phyloP scores from a whole-genome alignment of 2,329 filamentous ascomycete genomes.

The Endoconidiophora laricicola region DNA sequence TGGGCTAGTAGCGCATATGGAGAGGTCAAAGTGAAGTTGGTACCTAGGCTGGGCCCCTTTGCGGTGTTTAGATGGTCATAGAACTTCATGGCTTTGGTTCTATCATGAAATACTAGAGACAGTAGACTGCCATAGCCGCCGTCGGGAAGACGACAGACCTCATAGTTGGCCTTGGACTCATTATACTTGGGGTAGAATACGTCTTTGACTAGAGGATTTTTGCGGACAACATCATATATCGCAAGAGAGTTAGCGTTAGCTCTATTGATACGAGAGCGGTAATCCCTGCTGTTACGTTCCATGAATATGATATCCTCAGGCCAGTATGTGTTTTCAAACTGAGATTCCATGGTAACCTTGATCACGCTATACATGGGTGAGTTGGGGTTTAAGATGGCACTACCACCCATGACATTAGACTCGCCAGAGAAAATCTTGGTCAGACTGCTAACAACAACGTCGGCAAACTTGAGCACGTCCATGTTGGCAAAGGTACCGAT shows the following conservation, averaged over 20 bases:
- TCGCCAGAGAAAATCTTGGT: conserved; percentile 97
- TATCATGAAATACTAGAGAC: conserved; percentile 61
- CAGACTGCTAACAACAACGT: conserved; percentile 84
- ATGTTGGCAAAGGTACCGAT: conserved; percentile 95
- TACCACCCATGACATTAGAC: conserved; percentile 95
- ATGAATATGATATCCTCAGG: conserved; percentile 86
- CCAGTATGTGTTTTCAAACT: conserved; percentile 87
- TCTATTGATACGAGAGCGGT: conserved; percentile 44
- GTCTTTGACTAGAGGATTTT: conserved; percentile 48
- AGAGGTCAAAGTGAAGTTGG: conserved; percentile 86
- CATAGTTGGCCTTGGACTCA: conserved; percentile 55
- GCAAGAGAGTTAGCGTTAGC: conserved; percentile 51
- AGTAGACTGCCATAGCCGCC: conserved; percentile 85
- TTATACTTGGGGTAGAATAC: conserved; percentile 76
- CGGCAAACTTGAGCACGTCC: conserved; percentile 75
- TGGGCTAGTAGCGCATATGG: conserved; percentile 88
- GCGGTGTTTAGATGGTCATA: conserved; percentile 75
- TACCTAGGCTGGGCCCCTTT: conserved; percentile 88
- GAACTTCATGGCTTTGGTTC: conserved; percentile 58
- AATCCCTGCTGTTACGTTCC: conserved; percentile 91
- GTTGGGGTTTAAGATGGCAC: conserved; percentile 46
- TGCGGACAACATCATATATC: conserved; percentile 54
- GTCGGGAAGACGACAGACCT: conserved; percentile 52
- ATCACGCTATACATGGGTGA: conserved; percentile 51
- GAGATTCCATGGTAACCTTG: conserved; percentile 44